These are phyloP conservation scores for Neurospora sp. DNA, from an alignment of 2,329 filamentous ascomycete genomes.

Conservation along the genomic window DNA sequence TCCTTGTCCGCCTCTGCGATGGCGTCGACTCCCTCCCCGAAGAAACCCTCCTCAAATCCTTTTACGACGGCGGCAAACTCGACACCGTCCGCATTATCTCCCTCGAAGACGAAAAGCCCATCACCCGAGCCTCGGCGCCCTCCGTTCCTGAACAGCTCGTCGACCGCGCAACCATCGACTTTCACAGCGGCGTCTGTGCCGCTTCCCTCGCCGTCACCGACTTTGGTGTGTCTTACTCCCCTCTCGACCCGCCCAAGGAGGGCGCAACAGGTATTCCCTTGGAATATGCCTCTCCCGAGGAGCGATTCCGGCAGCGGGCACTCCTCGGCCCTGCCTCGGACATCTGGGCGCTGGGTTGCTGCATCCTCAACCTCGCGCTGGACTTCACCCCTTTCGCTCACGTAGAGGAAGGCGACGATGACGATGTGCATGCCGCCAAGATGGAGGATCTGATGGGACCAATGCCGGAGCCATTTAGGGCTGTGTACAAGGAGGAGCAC, in stretches of 20 bases:
- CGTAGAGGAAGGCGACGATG: background rate
- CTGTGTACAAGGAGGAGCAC: background rate
- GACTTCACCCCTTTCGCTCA: background rate
- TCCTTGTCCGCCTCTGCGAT: conserved; percentile 2
- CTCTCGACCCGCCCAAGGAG: background rate
- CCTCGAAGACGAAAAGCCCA: background rate
- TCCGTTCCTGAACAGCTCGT: conserved; percentile 8
- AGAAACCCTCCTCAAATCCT: background rate
- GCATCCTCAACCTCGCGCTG: background rate
- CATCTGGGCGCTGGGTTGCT: conserved; percentile 7
- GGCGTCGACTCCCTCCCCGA: conserved; percentile 5
- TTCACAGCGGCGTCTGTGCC: background rate
- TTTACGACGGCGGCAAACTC: background rate
- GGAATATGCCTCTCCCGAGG: conserved; percentile 4
- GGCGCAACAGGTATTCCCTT: conserved; percentile 1
- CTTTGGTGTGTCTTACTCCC: conserved; percentile 10
- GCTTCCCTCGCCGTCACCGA: conserved; percentile 7
- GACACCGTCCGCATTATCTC: background rate
- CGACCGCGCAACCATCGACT: background rate
- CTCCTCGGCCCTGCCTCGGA: conserved; percentile 1
- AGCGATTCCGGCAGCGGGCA: background rate
- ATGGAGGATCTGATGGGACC: background rate
- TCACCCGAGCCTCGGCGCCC: background rate
- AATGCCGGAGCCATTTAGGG: background rate
- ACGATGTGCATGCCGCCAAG: background rate